Conservation (phyloP, 768 basidiomycete species). For the Gymnopilus junonius region DNA sequence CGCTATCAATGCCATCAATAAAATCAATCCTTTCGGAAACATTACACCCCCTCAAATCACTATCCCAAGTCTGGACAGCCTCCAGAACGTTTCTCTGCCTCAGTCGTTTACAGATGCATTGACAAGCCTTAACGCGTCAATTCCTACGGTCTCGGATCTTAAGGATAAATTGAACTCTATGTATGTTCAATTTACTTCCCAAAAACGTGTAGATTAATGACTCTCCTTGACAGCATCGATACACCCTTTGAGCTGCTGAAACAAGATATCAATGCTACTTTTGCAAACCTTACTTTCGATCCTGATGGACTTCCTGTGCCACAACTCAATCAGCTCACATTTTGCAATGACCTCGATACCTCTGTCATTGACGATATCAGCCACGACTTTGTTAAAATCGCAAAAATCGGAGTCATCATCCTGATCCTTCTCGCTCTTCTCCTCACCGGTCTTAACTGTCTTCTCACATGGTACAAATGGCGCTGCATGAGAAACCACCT, state of each 20-base stretch:
- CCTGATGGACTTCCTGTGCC: constrained; percentile 80
- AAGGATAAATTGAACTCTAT: constrained; percentile 68
- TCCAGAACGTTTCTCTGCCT: constrained; percentile 83
- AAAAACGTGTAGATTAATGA: constrained; percentile 4
- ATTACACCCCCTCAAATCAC: constrained; percentile 73
- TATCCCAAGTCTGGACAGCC: constrained; percentile 72
- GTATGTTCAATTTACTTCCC: constrained; percentile 47
- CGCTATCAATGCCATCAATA: constrained; percentile 73
- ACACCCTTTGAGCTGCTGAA: constrained; percentile 90
- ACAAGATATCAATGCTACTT: constrained; percentile 87
- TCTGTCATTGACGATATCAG: constrained; percentile 88
- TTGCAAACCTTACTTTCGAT: constrained; percentile 73
- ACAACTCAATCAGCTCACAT: constrained; percentile 62
- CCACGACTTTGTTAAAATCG: constrained; percentile 74
- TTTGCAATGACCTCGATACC: constrained; percentile 82
- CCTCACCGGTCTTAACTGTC: constrained; percentile 72
- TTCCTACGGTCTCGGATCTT: constrained; percentile 80
- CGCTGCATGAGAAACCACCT: constrained; percentile 67
- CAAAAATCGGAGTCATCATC: constrained; percentile 79
- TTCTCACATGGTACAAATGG: constrained; percentile 93
- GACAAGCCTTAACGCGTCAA: constrained; percentile 73
- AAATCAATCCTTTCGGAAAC: constrained; percentile 71
- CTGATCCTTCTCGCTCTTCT: constrained; percentile 73
- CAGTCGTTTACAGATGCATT: constrained; percentile 75
- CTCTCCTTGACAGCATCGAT: constrained; percentile 56